phyloP scores from a whole-genome alignment of 2,329 filamentous ascomycete species.

The Penicillium sp. region DNA sequence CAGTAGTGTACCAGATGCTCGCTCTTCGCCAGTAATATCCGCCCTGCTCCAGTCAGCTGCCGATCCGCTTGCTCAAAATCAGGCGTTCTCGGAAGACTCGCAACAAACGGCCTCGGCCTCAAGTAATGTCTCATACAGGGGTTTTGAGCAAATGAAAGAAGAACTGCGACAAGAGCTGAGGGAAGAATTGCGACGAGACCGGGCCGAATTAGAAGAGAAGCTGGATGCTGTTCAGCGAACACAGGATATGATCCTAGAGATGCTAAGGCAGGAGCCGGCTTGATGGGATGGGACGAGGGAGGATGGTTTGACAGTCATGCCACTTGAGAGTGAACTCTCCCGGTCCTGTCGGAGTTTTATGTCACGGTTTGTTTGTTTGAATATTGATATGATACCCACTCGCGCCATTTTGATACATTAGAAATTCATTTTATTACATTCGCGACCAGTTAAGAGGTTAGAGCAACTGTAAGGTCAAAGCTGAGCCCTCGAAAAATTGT shows the following conservation, averaged over 20 bases:
- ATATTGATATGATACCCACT: slow-evolving; percentile 8
- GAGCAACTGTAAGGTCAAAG: neutral
- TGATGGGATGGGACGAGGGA: slow-evolving; percentile 16
- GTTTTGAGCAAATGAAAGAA: slow-evolving; percentile 35
- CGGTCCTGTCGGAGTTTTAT: neutral
- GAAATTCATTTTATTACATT: neutral
- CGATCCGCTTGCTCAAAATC: slow-evolving; percentile 6
- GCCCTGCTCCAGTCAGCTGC: slow-evolving; percentile 28
- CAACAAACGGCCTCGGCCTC: slow-evolving; percentile 8
- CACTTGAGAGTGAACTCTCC: neutral
- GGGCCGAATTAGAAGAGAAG: slow-evolving; percentile 39
- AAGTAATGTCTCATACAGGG: slow-evolving; percentile 4
- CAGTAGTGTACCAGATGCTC: slow-evolving; percentile 16
- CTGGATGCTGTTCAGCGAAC: slow-evolving; percentile 45
- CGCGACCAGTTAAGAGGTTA: neutral
- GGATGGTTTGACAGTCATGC: neutral
- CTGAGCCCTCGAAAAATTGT: neutral
- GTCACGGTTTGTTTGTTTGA: neutral
- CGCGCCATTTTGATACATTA: neutral
- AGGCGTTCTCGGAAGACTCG: neutral
- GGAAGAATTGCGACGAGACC: slow-evolving; percentile 38
- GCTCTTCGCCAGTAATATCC: slow-evolving; percentile 30
- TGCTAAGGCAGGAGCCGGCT: slow-evolving; percentile 42
- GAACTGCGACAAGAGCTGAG: slow-evolving; percentile 41
- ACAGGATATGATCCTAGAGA: slow-evolving; percentile 47